Conservation (phyloP, 2,329 filamentous ascomycete species). For the Triangularia setosa region DNA sequence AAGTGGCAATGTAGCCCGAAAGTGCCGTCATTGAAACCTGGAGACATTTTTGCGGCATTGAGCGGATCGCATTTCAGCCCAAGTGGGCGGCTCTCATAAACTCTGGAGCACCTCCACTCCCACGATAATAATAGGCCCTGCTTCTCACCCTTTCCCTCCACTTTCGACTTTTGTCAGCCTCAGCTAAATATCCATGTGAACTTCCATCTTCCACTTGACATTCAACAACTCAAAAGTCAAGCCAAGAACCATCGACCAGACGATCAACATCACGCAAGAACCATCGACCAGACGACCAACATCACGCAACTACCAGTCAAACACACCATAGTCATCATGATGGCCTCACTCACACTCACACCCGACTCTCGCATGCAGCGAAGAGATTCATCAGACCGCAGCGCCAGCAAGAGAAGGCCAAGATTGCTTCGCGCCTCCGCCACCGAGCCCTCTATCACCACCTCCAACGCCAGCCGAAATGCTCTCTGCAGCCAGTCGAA, state of each 20-base stretch:
- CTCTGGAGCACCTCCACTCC: constrained; percentile 12
- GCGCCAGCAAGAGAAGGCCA: constrained; percentile 43
- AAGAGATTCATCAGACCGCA: constrained; percentile 41
- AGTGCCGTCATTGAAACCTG: constrained; percentile 28
- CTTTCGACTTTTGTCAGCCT: constrained; percentile 8
- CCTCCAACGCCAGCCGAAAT: constrained; percentile 50
- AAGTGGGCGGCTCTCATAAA: constrained; percentile 25
- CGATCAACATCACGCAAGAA: too few species aligned
- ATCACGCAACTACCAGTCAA: constrained; percentile 11
- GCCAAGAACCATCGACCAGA: not conserved
- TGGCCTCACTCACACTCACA: constrained; percentile 34
- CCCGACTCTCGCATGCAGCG: constrained; percentile 34
- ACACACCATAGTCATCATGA: constrained; percentile 22
- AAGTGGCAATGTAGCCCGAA: constrained; percentile 32
- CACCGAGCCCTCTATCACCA: constrained; percentile 56
- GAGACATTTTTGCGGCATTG: constrained; percentile 19
- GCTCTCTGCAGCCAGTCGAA: constrained; percentile 47
- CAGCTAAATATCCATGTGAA: constrained; percentile 10
- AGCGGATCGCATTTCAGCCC: constrained; percentile 29
- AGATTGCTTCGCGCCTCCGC: constrained; percentile 51
- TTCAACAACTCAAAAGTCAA: not conserved
- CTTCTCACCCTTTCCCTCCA: constrained; percentile 4
- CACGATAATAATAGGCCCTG: constrained; percentile 13
- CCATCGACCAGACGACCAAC: constrained; percentile 5
- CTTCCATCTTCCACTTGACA: constrained; percentile 4